Evolutionary conservation across 768 basidiomycete genomes (phyloP), one percentile per base, ranked within the genome.

Genomic region (Pisolithus marmoratus): DNA sequence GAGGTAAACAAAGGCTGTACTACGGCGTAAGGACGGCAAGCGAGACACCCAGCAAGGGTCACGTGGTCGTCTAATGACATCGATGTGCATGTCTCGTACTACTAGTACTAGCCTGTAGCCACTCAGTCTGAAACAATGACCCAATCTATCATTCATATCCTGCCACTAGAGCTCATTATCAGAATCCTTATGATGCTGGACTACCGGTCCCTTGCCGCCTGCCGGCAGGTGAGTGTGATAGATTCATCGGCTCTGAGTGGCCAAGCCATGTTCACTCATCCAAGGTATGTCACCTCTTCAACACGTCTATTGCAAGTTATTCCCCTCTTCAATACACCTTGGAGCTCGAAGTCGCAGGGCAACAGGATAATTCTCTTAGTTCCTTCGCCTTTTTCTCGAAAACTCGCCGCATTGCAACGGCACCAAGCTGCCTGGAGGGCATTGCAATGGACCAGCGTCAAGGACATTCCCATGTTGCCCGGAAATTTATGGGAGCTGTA

Each of bases 401-500:
- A 74, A 24, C 65, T 80, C 19, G 53, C 67, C 8, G 55, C 63
- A 31, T 69, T 83, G n/a, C 64, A 63, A 38, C 60, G 68, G 26
- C 69, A 71, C 52, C 71, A 72, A 44, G 48, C 56, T 31, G 68
- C 71, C 27, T 77, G 77, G 77, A 66, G 67, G 22, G 41, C 65
- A n/a, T 50, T 76, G 23, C 54, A 56, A 36, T 78, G 73, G 72
- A 64, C 63, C 11, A 48, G 63, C 24, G 57, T 64, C 26, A 51
- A 57, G 22, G 60, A 60, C 17, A 53, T 80, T 27, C 65, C 61
- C 4, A 79, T 81, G 75, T 49, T 62, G 24, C 53, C 55, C 4
- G 79, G 79, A 26, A 67, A 68, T 19, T 57, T 80, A 5, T 83
- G 82, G 73, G 82, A 84, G 56, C 71, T 84, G 0, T 82, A 72